Conservation (phyloP, 352 stramenopile species). For the Phytophthora hibernalis region DNA sequence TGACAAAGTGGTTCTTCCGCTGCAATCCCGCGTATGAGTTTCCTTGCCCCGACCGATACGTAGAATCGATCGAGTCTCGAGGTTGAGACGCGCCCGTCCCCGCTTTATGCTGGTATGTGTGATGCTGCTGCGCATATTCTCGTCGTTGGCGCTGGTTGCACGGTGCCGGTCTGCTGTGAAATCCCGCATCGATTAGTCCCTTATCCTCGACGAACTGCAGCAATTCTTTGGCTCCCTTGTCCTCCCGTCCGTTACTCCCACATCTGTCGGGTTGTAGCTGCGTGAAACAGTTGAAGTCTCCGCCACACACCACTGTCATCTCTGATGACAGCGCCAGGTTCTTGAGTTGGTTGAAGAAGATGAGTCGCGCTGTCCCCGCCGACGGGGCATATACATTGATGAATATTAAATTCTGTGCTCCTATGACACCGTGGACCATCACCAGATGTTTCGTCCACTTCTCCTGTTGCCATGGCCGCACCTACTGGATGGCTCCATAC, state of each 20-base stretch:
- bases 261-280: background rate
- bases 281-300: background rate
- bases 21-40: background rate
- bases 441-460: background rate
- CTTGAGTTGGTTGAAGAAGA: background rate
- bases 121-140: background rate
- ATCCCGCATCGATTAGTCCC: background rate
- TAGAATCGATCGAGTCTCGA: background rate
- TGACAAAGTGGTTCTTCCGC: background rate
- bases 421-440: background rate
- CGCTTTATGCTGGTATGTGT: constrained; percentile 6
- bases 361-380: background rate
- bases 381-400: constrained; percentile 2
- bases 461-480: background rate
- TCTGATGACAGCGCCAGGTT: background rate
- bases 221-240: background rate
- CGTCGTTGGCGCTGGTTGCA: too few species aligned
- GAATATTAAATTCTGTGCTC: background rate
- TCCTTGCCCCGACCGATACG: background rate
- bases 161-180: too few species aligned
- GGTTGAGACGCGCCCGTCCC: background rate
- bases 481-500: background rate
- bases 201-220: background rate
- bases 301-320: background rate
- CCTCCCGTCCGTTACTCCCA: background rate